Evolutionary conservation across 73 alveolate species (phyloP).

Genomic region (Paramecium caudatum): DNA sequence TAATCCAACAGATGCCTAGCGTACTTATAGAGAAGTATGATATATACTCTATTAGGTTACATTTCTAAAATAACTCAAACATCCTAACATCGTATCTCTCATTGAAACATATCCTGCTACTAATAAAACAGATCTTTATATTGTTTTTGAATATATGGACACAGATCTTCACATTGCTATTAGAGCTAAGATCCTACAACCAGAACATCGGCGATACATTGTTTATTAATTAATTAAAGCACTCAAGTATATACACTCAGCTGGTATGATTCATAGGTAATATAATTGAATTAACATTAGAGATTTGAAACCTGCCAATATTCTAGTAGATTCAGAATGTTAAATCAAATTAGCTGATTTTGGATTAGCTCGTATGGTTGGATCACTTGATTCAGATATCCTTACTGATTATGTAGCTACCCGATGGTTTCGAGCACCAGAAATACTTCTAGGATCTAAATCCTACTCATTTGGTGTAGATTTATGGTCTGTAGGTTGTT

Average conservation of each 20-base stretch:
- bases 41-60: slow-evolving; percentile 74
- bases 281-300: slow-evolving; percentile 58
- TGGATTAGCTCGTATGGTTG: slow-evolving; percentile 88
- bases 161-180: slow-evolving; percentile 88
- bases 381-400: slow-evolving; percentile 70
- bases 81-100: slow-evolving; percentile 83
- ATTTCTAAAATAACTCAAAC: slow-evolving; percentile 89
- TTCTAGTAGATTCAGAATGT: slow-evolving; percentile 88
- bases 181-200: slow-evolving; percentile 83
- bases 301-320: slow-evolving; percentile 90
- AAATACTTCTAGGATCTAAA: slow-evolving; percentile 79
- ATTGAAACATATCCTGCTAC: slow-evolving; percentile 84
- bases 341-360: slow-evolving; percentile 92
- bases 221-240: slow-evolving; percentile 83
- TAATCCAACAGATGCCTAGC: slow-evolving; percentile 91
- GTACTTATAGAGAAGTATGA: slow-evolving; percentile 94
- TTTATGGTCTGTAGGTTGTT: slow-evolving; percentile 91
- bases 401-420: slow-evolving; percentile 93
- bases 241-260: slow-evolving; percentile 87
- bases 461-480: slow-evolving; percentile 86
- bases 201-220: slow-evolving; percentile 83
- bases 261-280: slow-evolving; percentile 83
- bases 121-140: slow-evolving; percentile 82
- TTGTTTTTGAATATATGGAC: slow-evolving; percentile 89
- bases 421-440: slow-evolving; percentile 95